Base-by-base conservation (phyloP, 768 basidiomycete species). In the Pholiota microspora region DNA sequence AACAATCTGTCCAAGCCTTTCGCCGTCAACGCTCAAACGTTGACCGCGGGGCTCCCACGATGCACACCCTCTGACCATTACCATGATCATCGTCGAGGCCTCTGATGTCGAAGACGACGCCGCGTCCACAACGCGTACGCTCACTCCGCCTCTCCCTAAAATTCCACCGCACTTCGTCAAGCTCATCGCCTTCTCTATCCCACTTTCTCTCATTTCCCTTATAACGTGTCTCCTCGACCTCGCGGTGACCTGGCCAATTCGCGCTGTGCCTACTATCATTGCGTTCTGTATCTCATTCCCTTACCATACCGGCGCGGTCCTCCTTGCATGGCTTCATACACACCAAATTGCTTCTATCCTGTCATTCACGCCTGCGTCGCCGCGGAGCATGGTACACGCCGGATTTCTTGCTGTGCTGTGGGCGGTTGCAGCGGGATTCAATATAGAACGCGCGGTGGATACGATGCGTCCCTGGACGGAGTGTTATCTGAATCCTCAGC, bases 11-110 rank as follows among this genome's bases (percentile, higher is more conserved):
- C 35, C 35, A 16, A 15, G 18, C 10, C 31, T 12, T 6, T 31
- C 34, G n/a, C 35, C 5, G 35, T 15, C n/a, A 36, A 16, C 2
- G 35, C n/a, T 18, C 35, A 9, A 18, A 36, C 18, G 35, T 18
- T 7, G n/a, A n/a, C 38, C 4, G n/a, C 34, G 18, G 7, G 12
- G 6, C 40, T 42, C 40, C 40, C 40, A 42, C 40, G 7, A 6
- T 21, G 16, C 29, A 6, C 8, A 4, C n/a, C n/a, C 36, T n/a
- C 2, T 18, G 12, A 42, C 40, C 40, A 42, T 16, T 21, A 42
- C 7, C 40, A 42, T 42, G 40, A 42, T 42, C 40, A 42, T 42
- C 40, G 40, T 42, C 40, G 40, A 42, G n/a, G n/a, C 40, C 40
- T 42, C 40, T 21, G 40, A 42, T 21, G 40, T 42, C 40, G 40